phyloP scores from a whole-genome alignment of 176 grass and related monocot species.

The Alopecurus myosuroides region DNA sequence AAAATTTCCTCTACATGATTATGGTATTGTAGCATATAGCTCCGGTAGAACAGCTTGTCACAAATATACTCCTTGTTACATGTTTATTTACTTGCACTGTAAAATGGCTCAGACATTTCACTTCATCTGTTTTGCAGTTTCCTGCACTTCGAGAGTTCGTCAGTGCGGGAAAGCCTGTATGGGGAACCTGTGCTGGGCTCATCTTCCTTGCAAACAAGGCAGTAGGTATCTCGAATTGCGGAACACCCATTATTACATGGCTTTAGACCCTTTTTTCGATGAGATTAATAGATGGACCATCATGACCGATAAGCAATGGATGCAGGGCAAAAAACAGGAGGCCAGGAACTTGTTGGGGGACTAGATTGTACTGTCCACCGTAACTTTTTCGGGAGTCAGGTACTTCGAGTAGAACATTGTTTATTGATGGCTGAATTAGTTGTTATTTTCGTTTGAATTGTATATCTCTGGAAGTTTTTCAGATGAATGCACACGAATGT shows the following conservation, averaged over 20 bases:
- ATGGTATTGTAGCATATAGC: neutral
- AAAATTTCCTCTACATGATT: neutral
- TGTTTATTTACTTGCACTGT: neutral
- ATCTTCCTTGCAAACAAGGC: constrained; percentile 96
- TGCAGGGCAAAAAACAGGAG: constrained; percentile 73
- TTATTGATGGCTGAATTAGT: neutral
- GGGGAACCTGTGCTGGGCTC: constrained; percentile 97
- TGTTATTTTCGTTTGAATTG: neutral
- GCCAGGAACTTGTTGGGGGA: constrained; percentile 91
- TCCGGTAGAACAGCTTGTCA: neutral
- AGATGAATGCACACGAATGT: constrained; percentile 4
- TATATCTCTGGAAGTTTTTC: neutral
- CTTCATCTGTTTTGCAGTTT: constrained; percentile 56
- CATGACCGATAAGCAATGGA: neutral
- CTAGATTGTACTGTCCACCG: constrained; percentile 91
- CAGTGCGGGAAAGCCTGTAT: constrained; percentile 78
- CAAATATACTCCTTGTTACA: neutral
- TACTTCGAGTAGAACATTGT: neutral
- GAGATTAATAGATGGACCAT: neutral
- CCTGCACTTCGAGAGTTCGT: constrained; percentile 92
- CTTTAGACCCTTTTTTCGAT: neutral
- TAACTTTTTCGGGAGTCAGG: constrained; percentile 98
- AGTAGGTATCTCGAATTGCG: constrained; percentile 55
- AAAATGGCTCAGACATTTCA: neutral
- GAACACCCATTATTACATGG: neutral